Conservation (phyloP, 176 grass and related monocot species). For the Dactylis glomerata region DNA sequence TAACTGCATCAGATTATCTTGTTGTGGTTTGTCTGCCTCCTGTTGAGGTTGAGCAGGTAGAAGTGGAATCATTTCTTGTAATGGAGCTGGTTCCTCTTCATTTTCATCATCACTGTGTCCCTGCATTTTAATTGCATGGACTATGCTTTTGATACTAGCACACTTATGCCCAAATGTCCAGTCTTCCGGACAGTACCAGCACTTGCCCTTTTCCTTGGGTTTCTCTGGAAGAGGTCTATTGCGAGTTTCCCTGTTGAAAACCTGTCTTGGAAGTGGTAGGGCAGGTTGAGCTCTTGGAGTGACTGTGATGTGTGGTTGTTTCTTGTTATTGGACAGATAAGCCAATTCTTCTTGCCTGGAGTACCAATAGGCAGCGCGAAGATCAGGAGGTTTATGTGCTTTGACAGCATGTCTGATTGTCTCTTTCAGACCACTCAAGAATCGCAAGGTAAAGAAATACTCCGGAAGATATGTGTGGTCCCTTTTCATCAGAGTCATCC, state of each 20-base stretch:
- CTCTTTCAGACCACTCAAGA: background rate
- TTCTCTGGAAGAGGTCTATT: too few relatives aligned
- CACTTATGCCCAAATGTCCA: background rate
- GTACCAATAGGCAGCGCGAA: background rate
- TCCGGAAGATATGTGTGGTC: background rate
- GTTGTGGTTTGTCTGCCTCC: too few relatives aligned
- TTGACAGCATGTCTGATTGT: background rate
- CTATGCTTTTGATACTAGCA: background rate
- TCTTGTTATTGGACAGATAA: background rate
- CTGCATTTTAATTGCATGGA: background rate
- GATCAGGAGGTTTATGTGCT: background rate
- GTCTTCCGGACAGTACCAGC: background rate
- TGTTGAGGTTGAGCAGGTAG: too few relatives aligned
- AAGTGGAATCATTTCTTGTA: too few relatives aligned
- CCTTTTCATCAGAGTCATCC: background rate
- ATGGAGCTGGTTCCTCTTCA: too few relatives aligned
- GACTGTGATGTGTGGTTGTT: too few relatives aligned
- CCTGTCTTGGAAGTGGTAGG: too few relatives aligned
- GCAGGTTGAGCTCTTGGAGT: too few relatives aligned
- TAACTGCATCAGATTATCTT: too few relatives aligned
- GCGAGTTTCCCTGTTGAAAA: too few relatives aligned
- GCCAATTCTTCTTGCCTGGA: background rate
- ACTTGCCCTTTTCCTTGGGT: background rate
- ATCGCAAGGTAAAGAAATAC: background rate
- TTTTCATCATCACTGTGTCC: background rate